phyloP scores from a whole-genome alignment of 108 stramenopile genomes.

The Licmophora abbreviata region DNA sequence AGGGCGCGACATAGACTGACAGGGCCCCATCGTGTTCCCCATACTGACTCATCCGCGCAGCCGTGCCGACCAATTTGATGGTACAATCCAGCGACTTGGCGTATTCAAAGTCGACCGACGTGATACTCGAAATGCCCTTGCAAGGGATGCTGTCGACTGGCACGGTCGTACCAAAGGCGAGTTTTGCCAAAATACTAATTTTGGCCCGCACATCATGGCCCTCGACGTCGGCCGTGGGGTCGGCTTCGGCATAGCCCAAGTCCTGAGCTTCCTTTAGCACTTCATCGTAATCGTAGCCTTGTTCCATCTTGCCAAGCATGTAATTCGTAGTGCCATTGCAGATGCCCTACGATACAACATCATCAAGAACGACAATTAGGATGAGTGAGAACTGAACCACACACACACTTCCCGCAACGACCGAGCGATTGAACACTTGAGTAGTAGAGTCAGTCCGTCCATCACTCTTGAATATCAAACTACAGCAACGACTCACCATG shows the following conservation, averaged over 20 bases:
- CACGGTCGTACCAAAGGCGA: conserved; percentile 81
- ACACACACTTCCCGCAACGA: no score
- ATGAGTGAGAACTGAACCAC: no score
- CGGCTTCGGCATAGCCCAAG: conserved; percentile 72
- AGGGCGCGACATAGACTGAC: conserved; percentile 76
- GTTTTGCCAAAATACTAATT: conserved; percentile 81
- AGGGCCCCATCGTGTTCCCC: conserved; percentile 57
- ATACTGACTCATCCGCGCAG: conserved; percentile 44
- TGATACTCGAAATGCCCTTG: conserved; percentile 69
- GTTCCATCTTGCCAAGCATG: conserved; percentile 74
- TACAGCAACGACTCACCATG: conserved; percentile 8
- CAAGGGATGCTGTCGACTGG: conserved; percentile 57
- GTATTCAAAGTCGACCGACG: conserved; percentile 77
- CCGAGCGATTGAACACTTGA: no score
- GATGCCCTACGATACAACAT: conserved; percentile 36
- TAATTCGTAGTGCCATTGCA: conserved; percentile 84
- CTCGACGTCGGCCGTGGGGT: conserved; percentile 84
- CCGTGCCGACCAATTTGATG: conserved; percentile 89
- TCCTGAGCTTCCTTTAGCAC: conserved; percentile 72
- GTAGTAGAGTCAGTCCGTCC: background rate
- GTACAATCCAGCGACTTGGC: conserved; percentile 77
- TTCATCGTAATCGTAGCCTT: conserved; percentile 48
- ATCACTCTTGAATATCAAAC: background rate
- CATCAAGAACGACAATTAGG: background rate
- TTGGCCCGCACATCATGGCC: conserved; percentile 90